These are phyloP conservation scores for Pseudomicrostroma phylloplanum DNA, from an alignment of 1,284 basidiomycete species.

Conservation along the genomic window DNA sequence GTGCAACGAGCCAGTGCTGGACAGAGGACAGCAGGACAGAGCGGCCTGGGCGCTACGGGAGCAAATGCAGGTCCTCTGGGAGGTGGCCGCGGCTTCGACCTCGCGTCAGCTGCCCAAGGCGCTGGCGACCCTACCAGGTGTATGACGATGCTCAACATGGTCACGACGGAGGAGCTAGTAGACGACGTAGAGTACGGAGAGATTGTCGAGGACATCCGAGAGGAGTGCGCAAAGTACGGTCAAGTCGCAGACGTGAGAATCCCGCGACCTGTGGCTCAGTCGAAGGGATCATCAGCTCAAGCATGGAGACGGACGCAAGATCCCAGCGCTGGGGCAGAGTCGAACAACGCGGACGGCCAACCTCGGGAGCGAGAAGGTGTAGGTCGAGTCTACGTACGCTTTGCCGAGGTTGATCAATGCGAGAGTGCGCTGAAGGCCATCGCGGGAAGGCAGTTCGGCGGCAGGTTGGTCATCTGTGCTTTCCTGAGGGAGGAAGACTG, in stretches of 20 bases:
- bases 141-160: slow-evolving; percentile 98
- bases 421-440: slow-evolving; percentile 69
- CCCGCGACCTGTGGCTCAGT: slow-evolving; percentile 37
- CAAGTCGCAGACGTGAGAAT: slow-evolving; percentile 41
- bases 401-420: slow-evolving; percentile 61
- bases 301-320: slow-evolving; percentile 24
- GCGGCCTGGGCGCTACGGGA: slow-evolving; percentile 11
- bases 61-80: slow-evolving; percentile 51
- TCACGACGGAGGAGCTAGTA: slow-evolving; percentile 81
- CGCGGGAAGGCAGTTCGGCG: slow-evolving; percentile 84
- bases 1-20: slow-evolving; percentile 94
- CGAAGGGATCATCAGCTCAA: slow-evolving; percentile 39
- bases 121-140: slow-evolving; percentile 62
- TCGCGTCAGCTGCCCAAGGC: slow-evolving; percentile 56
- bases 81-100: slow-evolving; percentile 68
- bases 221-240: slow-evolving; percentile 59
- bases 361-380: slow-evolving; percentile 82
- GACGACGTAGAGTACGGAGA: slow-evolving; percentile 91
- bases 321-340: slow-evolving; percentile 54
- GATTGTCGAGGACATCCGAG: slow-evolving; percentile 86
- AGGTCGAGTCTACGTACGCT: slow-evolving; percentile 88
- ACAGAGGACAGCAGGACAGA: slow-evolving; percentile 52
- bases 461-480: slow-evolving; percentile 67
- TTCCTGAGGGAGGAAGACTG: slow-evolving; percentile 47
- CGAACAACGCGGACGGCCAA: slow-evolving; percentile 50